phyloP scores from a whole-genome alignment of 345 rosid genomes.

The Eucalyptus microcorys region DNA sequence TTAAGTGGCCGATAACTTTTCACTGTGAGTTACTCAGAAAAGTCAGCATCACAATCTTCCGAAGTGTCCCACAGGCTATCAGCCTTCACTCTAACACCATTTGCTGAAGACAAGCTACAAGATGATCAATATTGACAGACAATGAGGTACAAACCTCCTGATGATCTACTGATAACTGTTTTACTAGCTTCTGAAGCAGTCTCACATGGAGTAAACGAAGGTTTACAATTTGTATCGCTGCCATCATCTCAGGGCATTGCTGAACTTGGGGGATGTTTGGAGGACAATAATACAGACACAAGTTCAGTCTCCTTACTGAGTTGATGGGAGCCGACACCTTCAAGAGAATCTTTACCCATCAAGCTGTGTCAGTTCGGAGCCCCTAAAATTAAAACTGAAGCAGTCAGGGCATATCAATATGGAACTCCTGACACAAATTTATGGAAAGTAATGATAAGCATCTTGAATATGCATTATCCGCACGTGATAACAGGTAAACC shows the following conservation, averaged over 20 bases:
- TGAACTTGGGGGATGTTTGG: neutral
- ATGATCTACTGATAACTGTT: neutral
- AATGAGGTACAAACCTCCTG: neutral
- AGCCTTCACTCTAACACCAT: neutral
- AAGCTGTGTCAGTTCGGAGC: neutral
- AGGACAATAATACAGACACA: neutral
- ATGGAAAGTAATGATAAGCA: neutral
- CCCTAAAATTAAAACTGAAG: neutral
- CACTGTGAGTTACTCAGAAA: neutral
- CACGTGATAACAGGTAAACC: neutral
- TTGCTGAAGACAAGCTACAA: neutral
- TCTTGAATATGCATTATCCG: neutral
- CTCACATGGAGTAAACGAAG: neutral
- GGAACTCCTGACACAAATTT: neutral
- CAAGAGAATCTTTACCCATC: neutral
- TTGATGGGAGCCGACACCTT: neutral
- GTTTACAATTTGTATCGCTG: neutral
- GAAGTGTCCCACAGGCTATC: neutral
- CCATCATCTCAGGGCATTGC: neutral
- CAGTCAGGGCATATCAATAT: neutral
- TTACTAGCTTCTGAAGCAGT: neutral
- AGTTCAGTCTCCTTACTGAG: neutral
- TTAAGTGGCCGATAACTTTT: neutral
- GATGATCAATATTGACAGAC: neutral
- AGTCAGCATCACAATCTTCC: neutral